Evolutionary conservation across 2,329 filamentous ascomycete species (phyloP), one percentile per base, ranked within the genome.

Genomic region (Zasmidium angulare): DNA sequence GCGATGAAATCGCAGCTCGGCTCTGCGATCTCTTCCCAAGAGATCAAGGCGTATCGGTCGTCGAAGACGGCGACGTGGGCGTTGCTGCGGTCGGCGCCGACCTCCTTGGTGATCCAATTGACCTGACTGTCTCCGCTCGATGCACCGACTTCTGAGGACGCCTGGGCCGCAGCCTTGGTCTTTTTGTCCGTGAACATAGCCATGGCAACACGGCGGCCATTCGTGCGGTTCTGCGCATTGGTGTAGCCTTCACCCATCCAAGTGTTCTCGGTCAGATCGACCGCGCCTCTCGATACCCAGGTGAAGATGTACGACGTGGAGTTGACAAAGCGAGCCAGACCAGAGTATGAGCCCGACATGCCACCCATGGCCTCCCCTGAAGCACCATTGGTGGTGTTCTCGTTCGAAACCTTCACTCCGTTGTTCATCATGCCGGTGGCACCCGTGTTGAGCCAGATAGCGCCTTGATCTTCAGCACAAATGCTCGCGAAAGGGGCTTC

Each of bases 381-480:
- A 4, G 72, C 83, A 43, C 84, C 84, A 67, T 87, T 86, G 61
- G 82, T 85, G 21, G 80, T 81, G 63, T 85, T 82, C 71, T 87
- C 84, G 71, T 86, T 86, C 58, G 84, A 84, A 60, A 87, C 78
- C 74, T 87, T 87, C 65, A 83, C 77, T 26, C 83, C 83, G 46
- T 71, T 68, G 55, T 72, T 72, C 58, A 60, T 67, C 85, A 87
- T 87, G 23, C 80, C 79, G 66, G 83, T 82, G 1, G 78, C 81
- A 56, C 82, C 78, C 21, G 84, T 86, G 76, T 87, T 87, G 51
- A 87, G 76, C 84, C 84, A 87, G 72, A 87, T 84, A 46, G 79
- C 82, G 21, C 84, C 85, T 69, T 87, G 84, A 63, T 87, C 85
- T 65, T 86, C 84, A 19, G 84, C 81, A 65, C 84, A 86, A 59